Evolutionary conservation across 208 protist species (phyloP).

Genomic region (Leishmania amazonensis): DNA sequence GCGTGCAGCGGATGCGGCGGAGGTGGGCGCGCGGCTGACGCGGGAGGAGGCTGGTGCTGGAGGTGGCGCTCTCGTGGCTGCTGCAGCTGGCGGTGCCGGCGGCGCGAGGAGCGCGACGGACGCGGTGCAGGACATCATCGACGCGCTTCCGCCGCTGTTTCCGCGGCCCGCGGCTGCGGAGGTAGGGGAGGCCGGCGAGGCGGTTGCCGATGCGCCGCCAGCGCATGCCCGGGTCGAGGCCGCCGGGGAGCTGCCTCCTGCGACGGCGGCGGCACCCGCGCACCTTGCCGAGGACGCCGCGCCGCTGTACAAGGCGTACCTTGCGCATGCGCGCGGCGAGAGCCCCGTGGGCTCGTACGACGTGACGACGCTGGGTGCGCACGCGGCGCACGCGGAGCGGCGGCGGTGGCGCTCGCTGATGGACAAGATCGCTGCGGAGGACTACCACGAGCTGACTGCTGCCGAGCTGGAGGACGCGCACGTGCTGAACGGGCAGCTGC

Average conservation of each 20-base stretch:
- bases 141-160: conserved; percentile 34
- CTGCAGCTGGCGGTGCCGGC: conserved; percentile 3
- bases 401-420: conserved; percentile 78
- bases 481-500: conserved; percentile 76
- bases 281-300: conserved; percentile 46
- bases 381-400: conserved; percentile 47
- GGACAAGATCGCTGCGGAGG: conserved; percentile 74
- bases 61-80: conserved; percentile 9
- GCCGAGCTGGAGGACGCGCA: conserved; percentile 62
- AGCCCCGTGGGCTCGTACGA: conserved; percentile 64
- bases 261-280: not conserved
- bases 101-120: conserved; percentile 11
- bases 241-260: not conserved
- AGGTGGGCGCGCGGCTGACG: conserved; percentile 21
- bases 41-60: not conserved
- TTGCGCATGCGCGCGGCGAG: conserved; percentile 61
- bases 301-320: conserved; percentile 64
- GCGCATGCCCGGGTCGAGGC: not conserved
- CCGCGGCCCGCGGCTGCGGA: not conserved
- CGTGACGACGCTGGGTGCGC: conserved; percentile 47
- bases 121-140: conserved; percentile 40
- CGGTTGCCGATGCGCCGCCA: not conserved
- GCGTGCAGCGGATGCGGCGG: conserved; percentile 38
- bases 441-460: conserved; percentile 66
- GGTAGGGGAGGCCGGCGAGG: not conserved